A percentile compares a stretch with the other conserved stretches of the same genome.
Evolutionary conservation across 352 stramenopile species (phyloP).

Genomic region (Pythium insidiosum): DNA sequence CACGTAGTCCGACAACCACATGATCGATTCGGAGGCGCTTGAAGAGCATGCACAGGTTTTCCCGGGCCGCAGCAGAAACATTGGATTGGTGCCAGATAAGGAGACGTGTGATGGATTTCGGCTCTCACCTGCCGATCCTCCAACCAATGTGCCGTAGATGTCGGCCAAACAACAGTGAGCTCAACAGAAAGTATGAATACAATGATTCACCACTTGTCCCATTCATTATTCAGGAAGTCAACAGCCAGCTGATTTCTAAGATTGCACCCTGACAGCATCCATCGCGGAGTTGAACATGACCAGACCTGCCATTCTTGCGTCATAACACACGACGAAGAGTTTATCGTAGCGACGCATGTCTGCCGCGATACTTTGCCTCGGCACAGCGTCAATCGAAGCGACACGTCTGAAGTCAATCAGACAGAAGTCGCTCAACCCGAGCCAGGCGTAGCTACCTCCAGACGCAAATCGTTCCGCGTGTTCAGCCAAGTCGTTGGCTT

Average conservation of each 20-base stretch:
- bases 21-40: background rate
- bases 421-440: slow-evolving; percentile 7
- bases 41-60: background rate
- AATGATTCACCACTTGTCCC: no score
- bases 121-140: background rate
- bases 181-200: no score
- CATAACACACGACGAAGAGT: no score
- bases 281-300: no score
- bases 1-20: background rate
- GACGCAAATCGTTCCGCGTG: slow-evolving; percentile 7
- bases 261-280: no score
- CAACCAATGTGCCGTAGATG: no score
- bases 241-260: no score
- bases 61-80: background rate
- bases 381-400: background rate
- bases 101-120: background rate
- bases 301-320: no score
- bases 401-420: slow-evolving; percentile 5
- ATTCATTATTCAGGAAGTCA: no score
- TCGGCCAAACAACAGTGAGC: no score
- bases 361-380: no score
- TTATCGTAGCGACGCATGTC: no score
- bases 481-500: slow-evolving; percentile 5
- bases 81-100: slow-evolving; percentile 1
- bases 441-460: slow-evolving; percentile 4